phyloP scores from a whole-genome alignment of 2,329 filamentous ascomycete genomes.

The Cadophora gregata region DNA sequence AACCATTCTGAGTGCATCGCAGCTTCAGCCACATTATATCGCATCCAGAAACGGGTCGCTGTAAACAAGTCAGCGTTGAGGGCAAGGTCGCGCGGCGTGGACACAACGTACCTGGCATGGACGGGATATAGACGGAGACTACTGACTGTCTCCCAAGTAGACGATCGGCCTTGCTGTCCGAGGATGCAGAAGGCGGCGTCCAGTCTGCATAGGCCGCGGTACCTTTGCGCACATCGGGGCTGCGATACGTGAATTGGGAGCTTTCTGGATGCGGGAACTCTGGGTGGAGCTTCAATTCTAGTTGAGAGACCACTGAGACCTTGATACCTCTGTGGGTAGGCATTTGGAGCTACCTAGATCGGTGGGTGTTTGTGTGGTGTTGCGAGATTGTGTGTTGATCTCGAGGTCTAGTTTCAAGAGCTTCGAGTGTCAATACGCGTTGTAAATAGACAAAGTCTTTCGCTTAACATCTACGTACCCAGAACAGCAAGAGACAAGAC shows the following conservation, averaged over 20 bases:
- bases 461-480: not conserved
- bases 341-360: conserved; percentile 33
- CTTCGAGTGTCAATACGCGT: not conserved
- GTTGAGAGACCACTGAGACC: conserved; percentile 39
- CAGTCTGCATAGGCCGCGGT: conserved; percentile 23
- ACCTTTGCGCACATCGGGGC: conserved; percentile 22
- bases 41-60: conserved; percentile 61
- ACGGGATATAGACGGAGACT: conserved; percentile 63
- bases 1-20: conserved; percentile 48
- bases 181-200: conserved; percentile 27
- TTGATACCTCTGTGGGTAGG: conserved; percentile 40
- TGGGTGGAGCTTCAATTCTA: conserved; percentile 48
- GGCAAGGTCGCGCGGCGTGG: not conserved
- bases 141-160: conserved; percentile 46
- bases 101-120: conserved; percentile 53
- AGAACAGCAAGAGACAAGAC: not conserved
- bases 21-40: conserved; percentile 51
- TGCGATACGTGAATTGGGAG: conserved; percentile 49
- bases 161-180: conserved; percentile 40
- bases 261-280: conserved; percentile 63
- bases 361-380: not conserved
- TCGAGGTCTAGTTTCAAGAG: not conserved
- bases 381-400: not conserved
- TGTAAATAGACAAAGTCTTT: not conserved
- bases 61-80: conserved; percentile 19